Base-by-base conservation (phyloP, 2,329 filamentous ascomycete genomes). In the Claviceps arundinis region DNA sequence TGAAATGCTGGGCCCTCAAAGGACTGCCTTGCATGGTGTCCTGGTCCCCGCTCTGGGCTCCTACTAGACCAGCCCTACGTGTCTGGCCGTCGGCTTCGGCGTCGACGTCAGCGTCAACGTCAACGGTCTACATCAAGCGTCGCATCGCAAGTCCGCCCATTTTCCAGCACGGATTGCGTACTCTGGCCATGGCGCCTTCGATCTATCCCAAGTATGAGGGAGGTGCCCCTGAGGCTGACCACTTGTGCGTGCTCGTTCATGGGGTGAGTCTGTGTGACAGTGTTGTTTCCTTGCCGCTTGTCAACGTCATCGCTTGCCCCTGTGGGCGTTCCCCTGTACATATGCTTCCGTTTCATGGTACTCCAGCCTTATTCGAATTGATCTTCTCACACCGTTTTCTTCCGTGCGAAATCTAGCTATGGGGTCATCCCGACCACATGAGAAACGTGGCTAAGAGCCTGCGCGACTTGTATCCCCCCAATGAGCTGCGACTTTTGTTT, bases 361-460 rank as follows among this genome's bases (percentile, higher is more conserved):
- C 5, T 22, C 5, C 11, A 37, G n/a, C 30, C 3, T 34, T n/a
- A 24, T 47, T 37, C 5, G 7, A n/a, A 2, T 24, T 40, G 11
- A 13, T 46, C 4, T 50, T 16, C 49, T 50, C 37, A 53, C 48
- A 40, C 11, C 3, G 7, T 45, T 5, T 22, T 11, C 30, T 40
- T 54, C 24, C 9, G 11, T 41, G 11, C 16, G 5, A 34, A 34
- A 17, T 48, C 19, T 57, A 87, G 69, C 74, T 90, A 57, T 91
- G 87, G 87, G 87, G 87, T 19, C 87, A 88, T 57, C 87, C 87
- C 1, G 73, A 73, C 47, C 86, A 93, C 66, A 78, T 91, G 68
- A 73, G 73, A 55, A 81, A 78, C 52, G 73, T 91, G 54, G 83
- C 82, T 53, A 80, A 81, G 56, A 73, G 77, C 8, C 69, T 93